Conservation (phyloP, 345 rosid genomes). For the Cochlearia excelsa region DNA sequence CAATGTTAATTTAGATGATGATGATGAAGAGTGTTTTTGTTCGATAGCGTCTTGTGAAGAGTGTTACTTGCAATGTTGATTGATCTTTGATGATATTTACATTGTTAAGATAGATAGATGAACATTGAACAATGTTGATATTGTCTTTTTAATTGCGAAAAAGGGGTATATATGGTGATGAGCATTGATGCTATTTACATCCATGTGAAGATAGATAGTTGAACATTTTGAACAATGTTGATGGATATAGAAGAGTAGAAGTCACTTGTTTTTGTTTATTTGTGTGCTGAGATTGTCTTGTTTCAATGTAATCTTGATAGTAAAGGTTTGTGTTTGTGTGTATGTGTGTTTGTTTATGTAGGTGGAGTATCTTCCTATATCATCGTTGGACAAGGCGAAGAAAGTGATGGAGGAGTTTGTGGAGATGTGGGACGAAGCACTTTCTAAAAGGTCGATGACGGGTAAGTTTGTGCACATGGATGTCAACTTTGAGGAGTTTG, state of each 20-base stretch:
- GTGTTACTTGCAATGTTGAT: background rate
- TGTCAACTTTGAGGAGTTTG: constrained; percentile 66
- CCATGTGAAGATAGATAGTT: background rate
- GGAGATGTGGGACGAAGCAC: constrained; percentile 74
- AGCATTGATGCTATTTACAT: constrained; percentile 1
- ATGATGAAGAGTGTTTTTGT: too few species aligned
- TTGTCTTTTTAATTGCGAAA: background rate
- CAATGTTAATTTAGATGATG: background rate
- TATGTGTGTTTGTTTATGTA: constrained; percentile 22
- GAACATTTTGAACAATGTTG: background rate
- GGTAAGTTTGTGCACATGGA: constrained; percentile 70
- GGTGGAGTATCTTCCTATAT: constrained; percentile 89
- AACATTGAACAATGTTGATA: constrained; percentile 10
- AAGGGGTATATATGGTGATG: background rate
- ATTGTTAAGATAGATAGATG: background rate
- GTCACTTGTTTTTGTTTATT: background rate
- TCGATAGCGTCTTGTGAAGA: background rate
- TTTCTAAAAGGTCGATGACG: constrained; percentile 67
- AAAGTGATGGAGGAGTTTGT: constrained; percentile 75
- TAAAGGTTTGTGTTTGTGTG: constrained; percentile 16
- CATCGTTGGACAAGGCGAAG: constrained; percentile 68
- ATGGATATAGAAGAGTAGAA: constrained; percentile 12
- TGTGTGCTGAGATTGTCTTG: background rate
- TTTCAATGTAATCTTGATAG: background rate
- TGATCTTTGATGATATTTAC: background rate